These are phyloP conservation scores for Daldinia sp. DNA, from an alignment of 2,329 filamentous ascomycete species.

Conservation along the genomic window DNA sequence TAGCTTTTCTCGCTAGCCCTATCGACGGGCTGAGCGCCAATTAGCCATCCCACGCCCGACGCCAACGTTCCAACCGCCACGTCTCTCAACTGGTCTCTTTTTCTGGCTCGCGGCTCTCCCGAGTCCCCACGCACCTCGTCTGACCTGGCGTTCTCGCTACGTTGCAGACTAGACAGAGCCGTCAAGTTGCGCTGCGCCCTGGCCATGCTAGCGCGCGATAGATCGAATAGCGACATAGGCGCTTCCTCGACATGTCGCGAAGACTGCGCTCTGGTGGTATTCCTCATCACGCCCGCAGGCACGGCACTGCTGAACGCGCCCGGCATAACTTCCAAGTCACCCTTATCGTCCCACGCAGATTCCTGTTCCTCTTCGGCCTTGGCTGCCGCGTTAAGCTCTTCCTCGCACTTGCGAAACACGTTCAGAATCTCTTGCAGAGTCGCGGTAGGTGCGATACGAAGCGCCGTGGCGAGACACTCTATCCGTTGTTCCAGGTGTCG, in stretches of 20 bases:
- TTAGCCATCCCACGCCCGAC: conserved; percentile 72
- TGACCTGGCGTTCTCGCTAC: conserved; percentile 51
- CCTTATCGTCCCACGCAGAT: conserved; percentile 73
- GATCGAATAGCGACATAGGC: conserved; percentile 71
- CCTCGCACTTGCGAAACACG: conserved; percentile 79
- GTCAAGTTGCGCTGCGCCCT: conserved; percentile 67
- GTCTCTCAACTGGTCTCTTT: conserved; percentile 75
- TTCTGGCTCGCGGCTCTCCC: conserved; percentile 60
- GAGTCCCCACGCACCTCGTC: conserved; percentile 41
- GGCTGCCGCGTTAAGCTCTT: conserved; percentile 74
- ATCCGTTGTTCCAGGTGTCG: conserved; percentile 82
- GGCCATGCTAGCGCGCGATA: conserved; percentile 67
- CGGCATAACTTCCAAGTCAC: conserved; percentile 65
- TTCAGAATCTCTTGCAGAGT: conserved; percentile 79
- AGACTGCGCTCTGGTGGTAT: conserved; percentile 45
- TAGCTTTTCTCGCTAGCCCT: conserved; percentile 43
- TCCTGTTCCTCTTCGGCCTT: conserved; percentile 73
- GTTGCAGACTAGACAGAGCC: conserved; percentile 61
- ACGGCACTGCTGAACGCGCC: conserved; percentile 58
- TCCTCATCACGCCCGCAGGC: conserved; percentile 42
- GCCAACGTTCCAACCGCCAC: conserved; percentile 73
- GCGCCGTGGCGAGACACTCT: conserved; percentile 78
- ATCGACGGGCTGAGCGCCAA: conserved; percentile 61
- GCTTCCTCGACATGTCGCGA: conserved; percentile 55
- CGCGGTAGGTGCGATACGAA: conserved; percentile 74